Evolutionary conservation across 306 rosid genomes (phyloP).

Genomic region (Sechiopsis laciniata): DNA sequence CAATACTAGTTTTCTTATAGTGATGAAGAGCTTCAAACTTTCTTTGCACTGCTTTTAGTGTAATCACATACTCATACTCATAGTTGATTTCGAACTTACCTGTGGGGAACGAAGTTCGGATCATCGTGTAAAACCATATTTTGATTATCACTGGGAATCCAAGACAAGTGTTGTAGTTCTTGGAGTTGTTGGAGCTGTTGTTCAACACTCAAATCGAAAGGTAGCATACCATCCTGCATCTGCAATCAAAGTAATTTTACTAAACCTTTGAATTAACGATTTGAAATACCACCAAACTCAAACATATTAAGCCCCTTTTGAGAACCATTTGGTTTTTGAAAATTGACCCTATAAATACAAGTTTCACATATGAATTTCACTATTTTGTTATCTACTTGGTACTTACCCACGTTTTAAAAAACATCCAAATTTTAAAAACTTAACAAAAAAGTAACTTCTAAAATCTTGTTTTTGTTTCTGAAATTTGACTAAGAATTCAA

Average conservation of each 20-base stretch:
- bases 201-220: slow-evolving; percentile 56
- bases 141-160: slow-evolving; percentile 51
- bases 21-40: too few relatives aligned
- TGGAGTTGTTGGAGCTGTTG: slow-evolving; percentile 79
- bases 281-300: background rate
- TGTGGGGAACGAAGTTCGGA: slow-evolving; percentile 52
- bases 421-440: too few relatives aligned
- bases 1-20: slow-evolving; percentile 5
- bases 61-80: background rate
- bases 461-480: too few relatives aligned
- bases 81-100: slow-evolving; percentile 33
- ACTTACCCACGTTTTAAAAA: too few relatives aligned
- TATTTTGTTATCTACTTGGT: too few relatives aligned
- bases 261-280: background rate
- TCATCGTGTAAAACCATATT: slow-evolving; percentile 58
- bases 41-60: too few relatives aligned
- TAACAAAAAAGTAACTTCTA: too few relatives aligned
- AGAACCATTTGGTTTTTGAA: too few relatives aligned
- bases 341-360: too few relatives aligned
- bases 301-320: background rate
- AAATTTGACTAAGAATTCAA: too few relatives aligned
- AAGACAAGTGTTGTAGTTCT: slow-evolving; percentile 62
- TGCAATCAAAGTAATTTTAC: slow-evolving; percentile 31
- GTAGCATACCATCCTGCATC: slow-evolving; percentile 68
- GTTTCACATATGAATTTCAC: too few relatives aligned